Evolutionary conservation across 176 grass and related monocot genomes (phyloP), one percentile per base, ranked within the genome.

Genomic region (Dendrocalamus sinicus): DNA sequence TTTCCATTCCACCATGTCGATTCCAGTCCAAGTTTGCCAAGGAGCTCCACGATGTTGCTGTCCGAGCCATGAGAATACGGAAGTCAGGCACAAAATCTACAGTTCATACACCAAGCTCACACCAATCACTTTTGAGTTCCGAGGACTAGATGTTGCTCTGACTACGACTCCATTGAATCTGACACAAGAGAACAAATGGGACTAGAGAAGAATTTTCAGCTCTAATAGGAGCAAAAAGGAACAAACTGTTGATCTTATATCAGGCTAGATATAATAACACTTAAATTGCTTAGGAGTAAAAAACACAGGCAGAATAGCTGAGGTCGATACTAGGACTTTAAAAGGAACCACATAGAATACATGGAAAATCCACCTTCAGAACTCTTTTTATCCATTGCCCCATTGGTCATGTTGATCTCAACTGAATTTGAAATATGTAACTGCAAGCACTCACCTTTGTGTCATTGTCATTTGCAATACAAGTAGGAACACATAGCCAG

Each of bases 381-480:
- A 50, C 12, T 12, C 6, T 3, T 15, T 8, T 40, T 41, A 65
- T 17, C 9, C 30, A 7, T 51, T 62, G 23, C 12, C 43, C 69
- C 45, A 40, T 17, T 48, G 70, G 12, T 51, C 44, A 63, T 74
- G 74, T 50, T 83, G 28, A 64, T 83, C 15, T 2, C 48, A 77
- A 77, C 48, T 85, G n/a, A 67, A 64, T 66, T 48, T 20, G 22
- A 55, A 24, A 67, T 43, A 67, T 76, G 60, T 20, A 62, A 83
- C 16, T 22, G 16, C 20, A 83, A 47, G 45, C 35, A 57, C 6
- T 22, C 1, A 7, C 23, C 16, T 7, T 4, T 50, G 48, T 73
- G 30, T 63, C 55, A 73, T 35, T 3, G 43, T 50, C 63, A 43
- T 24, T 26, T 41, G 14, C 45, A 84, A 15, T 75, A 65, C 26